phyloP scores from a whole-genome alignment of 2,329 filamentous ascomycete genomes.

The Alternaria metachromatica region DNA sequence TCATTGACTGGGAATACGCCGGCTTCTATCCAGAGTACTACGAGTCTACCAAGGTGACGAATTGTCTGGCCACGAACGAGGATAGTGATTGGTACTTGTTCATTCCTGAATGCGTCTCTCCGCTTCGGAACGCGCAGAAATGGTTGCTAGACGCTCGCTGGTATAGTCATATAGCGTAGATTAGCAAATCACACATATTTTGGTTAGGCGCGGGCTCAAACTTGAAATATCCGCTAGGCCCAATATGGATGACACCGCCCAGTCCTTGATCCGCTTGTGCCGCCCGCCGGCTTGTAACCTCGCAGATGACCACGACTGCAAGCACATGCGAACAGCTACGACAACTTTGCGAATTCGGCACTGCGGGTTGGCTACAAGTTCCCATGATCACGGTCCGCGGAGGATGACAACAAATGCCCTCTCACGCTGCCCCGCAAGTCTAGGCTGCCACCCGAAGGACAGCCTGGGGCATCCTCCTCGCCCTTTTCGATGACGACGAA shows the following conservation, averaged over 20 bases:
- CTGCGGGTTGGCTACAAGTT: background rate
- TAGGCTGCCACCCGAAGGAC: background rate
- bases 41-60: background rate
- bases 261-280: background rate
- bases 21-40: constrained; percentile 2
- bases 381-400: background rate
- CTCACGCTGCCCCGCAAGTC: background rate
- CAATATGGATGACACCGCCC: background rate
- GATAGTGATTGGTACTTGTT: background rate
- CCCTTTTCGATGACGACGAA: background rate
- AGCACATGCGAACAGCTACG: background rate
- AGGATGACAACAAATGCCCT: background rate
- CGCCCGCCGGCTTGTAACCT: background rate
- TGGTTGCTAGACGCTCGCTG: background rate
- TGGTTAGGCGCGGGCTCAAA: background rate
- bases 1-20: background rate
- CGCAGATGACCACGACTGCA: background rate
- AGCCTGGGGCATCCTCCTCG: background rate
- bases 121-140: background rate
- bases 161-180: background rate
- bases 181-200: background rate
- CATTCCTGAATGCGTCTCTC: background rate
- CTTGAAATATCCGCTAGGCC: background rate
- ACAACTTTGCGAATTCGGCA: background rate
- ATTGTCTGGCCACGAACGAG: background rate